These are phyloP conservation scores for Cyanidioschyzon merolae DNA, from an alignment of 23 red algal species.

Conservation along the genomic window DNA sequence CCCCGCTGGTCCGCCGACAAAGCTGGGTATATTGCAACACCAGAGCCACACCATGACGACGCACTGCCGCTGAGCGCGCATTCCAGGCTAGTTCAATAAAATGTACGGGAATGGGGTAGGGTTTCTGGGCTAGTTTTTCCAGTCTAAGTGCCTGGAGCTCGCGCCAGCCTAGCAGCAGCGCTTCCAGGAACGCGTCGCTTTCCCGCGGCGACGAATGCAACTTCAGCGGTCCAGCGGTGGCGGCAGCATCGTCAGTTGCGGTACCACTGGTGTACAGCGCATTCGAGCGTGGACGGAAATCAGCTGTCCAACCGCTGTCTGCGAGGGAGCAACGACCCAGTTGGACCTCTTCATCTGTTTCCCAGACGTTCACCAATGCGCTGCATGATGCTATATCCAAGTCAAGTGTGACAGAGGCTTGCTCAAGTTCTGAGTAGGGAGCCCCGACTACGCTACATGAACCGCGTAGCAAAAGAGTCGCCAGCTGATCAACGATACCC, in stretches of 20 bases:
- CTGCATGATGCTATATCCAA: background rate
- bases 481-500: background rate
- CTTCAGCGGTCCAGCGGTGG: background rate
- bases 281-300: background rate
- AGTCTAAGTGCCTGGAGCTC: background rate
- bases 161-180: background rate
- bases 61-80: background rate
- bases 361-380: background rate
- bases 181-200: background rate
- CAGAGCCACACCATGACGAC: background rate
- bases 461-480: background rate
- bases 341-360: background rate
- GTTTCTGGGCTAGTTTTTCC: background rate
- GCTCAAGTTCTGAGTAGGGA: background rate
- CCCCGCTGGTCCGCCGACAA: background rate
- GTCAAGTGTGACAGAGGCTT: background rate
- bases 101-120: background rate
- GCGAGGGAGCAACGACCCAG: background rate
- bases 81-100: background rate
- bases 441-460: background rate
- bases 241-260: background rate
- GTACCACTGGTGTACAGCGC: background rate
- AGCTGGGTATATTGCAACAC: constrained; percentile 1
- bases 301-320: background rate
- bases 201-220: background rate